Conservation (phyloP, 1,284 basidiomycete genomes). For the Pisolithus thermaeus region DNA sequence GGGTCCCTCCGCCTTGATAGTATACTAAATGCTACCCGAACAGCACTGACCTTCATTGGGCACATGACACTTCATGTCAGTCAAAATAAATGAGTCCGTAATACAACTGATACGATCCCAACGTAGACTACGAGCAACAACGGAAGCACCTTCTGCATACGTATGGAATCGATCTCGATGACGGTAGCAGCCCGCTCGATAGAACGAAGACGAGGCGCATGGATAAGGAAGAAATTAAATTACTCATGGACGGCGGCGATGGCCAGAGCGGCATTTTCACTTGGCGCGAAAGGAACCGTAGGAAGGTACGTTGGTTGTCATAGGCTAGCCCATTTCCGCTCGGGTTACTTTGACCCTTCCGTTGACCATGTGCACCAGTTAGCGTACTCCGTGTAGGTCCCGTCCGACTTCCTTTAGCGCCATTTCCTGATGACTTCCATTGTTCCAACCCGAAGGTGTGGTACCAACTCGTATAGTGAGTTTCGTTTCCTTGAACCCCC, state of each 20-base stretch:
- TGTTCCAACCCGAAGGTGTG: slow-evolving; percentile 48
- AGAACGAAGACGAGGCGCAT: slow-evolving; percentile 67
- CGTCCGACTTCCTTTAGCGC: slow-evolving; percentile 17
- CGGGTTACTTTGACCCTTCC: slow-evolving; percentile 11
- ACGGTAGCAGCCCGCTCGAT: slow-evolving; percentile 58
- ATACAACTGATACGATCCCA: slow-evolving; percentile 14
- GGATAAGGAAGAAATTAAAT: slow-evolving; percentile 72
- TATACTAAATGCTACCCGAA: slow-evolving; percentile 18
- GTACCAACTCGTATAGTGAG: slow-evolving; percentile 89
- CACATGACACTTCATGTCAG: slow-evolving; percentile 84
- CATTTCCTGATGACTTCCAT: slow-evolving; percentile 21
- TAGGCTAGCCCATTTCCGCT: slow-evolving; percentile 21
- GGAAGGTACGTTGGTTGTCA: slow-evolving; percentile 53
- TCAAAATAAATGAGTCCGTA: slow-evolving; percentile 15
- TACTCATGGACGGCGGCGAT: slow-evolving; percentile 72
- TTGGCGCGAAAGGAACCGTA: slow-evolving; percentile 89
- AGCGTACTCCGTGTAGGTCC: slow-evolving; percentile 87
- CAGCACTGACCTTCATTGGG: slow-evolving; percentile 84
- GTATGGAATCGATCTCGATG: slow-evolving; percentile 92
- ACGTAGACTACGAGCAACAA: slow-evolving; percentile 89
- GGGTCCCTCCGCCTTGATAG: slow-evolving; percentile 9
- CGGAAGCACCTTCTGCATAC: slow-evolving; percentile 83
- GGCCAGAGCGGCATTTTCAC: slow-evolving; percentile 81
- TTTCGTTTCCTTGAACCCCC: slow-evolving; percentile 23
- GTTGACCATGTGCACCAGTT: slow-evolving; percentile 42